Conservation (phyloP, 2,329 filamentous ascomycete genomes). For the Neofusicoccum parvum region DNA sequence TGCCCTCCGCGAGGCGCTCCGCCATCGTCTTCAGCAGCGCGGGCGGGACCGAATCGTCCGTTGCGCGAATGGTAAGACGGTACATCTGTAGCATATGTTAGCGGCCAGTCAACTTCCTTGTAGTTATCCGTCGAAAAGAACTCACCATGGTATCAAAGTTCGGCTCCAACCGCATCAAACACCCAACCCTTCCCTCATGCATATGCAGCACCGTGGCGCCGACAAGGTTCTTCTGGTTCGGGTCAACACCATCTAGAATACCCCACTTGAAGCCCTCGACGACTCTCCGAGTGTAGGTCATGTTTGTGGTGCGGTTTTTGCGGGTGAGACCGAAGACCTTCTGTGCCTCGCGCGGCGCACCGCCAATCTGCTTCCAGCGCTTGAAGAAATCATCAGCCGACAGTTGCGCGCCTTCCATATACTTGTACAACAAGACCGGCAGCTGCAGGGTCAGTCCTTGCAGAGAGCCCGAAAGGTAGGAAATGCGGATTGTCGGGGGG, state of each 20-base stretch:
- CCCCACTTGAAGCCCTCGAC: constrained; percentile 90
- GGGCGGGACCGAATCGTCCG: constrained; percentile 83
- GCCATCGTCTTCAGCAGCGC: constrained; percentile 86
- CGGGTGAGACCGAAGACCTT: constrained; percentile 74
- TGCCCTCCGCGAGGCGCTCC: constrained; percentile 68
- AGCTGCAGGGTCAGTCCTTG: constrained; percentile 91
- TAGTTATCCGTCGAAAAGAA: constrained; percentile 21
- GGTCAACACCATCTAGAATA: constrained; percentile 81
- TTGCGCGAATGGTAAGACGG: constrained; percentile 89
- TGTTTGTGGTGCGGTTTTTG: constrained; percentile 65
- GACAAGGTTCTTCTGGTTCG: constrained; percentile 90
- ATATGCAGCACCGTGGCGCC: constrained; percentile 86
- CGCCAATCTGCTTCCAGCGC: constrained; percentile 97
- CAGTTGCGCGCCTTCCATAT: constrained; percentile 90
- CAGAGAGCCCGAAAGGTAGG: constrained; percentile 88
- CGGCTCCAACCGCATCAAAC: constrained; percentile 88
- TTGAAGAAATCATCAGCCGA: constrained; percentile 96
- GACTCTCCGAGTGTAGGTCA: constrained; percentile 69
- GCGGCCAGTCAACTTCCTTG: not conserved
- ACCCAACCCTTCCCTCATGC: constrained; percentile 86
- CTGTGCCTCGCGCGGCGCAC: constrained; percentile 82
- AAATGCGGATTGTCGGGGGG: constrained; percentile 88
- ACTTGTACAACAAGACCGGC: constrained; percentile 87
- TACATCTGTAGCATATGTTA: constrained; percentile 71
- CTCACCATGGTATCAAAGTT: constrained; percentile 89